Evolutionary conservation across 2,329 filamentous ascomycete species (phyloP).

Genomic region (Acarospora socialis): DNA sequence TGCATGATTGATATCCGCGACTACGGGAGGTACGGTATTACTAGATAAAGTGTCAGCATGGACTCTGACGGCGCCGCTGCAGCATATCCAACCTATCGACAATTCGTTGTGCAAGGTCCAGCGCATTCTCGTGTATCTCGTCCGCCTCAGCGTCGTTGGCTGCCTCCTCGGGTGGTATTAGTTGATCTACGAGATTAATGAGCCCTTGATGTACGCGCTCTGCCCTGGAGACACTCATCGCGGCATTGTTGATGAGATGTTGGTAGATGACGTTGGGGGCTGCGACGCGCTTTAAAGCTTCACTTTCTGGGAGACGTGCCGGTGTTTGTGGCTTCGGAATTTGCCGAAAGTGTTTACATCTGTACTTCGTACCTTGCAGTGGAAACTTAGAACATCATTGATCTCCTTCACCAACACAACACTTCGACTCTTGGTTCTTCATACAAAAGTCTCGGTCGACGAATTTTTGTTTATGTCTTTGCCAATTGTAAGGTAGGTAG

Average conservation of each 20-base stretch:
- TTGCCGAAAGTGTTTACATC: too few relatives aligned
- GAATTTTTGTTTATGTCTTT: too few relatives aligned
- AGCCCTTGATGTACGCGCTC: constrained; percentile 66
- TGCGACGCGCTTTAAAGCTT: too few relatives aligned
- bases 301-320: too few relatives aligned
- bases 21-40: constrained; percentile 19
- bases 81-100: constrained; percentile 24
- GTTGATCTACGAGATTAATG: constrained; percentile 60
- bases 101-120: constrained; percentile 35
- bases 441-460: too few relatives aligned
- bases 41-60: constrained; percentile 3
- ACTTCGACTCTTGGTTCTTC: too few relatives aligned
- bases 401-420: too few relatives aligned
- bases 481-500: too few relatives aligned
- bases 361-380: too few relatives aligned
- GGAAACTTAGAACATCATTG: too few relatives aligned
- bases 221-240: constrained; percentile 40
- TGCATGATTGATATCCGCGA: constrained; percentile 62
- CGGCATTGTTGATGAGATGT: constrained; percentile 13
- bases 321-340: too few relatives aligned
- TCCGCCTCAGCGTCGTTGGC: constrained; percentile 56
- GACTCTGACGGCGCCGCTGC: constrained; percentile 8
- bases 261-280: too few relatives aligned
- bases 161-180: constrained; percentile 51
- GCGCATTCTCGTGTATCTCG: constrained; percentile 51